Percentiles rank a stretch among this genome's conserved stretches.
Conservation (phyloP, 345 rosid genomes). For the Rhodamnia rubescens region DNA sequence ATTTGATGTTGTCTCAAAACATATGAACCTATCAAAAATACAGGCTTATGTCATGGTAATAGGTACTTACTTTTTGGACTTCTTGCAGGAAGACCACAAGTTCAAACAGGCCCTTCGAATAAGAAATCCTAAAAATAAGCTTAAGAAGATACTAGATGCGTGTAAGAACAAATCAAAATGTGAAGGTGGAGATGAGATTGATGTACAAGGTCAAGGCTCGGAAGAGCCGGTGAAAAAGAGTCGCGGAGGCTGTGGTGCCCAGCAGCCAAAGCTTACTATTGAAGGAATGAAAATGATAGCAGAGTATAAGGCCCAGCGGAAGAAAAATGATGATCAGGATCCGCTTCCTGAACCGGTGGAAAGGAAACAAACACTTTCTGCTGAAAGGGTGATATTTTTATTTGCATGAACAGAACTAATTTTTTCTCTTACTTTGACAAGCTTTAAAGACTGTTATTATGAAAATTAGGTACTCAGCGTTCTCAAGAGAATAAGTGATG, state of each 20-base stretch:
- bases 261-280: slow-evolving; percentile 77
- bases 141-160: slow-evolving; percentile 80
- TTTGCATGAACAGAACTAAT: not conserved
- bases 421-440: not conserved
- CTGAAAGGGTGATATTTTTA: slow-evolving; percentile 49
- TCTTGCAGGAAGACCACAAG: slow-evolving; percentile 72
- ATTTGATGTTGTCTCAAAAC: not conserved
- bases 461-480: slow-evolving; percentile 63
- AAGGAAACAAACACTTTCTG: slow-evolving; percentile 87
- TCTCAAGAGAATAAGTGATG: slow-evolving; percentile 89
- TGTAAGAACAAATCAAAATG: slow-evolving; percentile 82
- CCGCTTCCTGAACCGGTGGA: slow-evolving; percentile 95
- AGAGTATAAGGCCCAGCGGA: slow-evolving; percentile 59
- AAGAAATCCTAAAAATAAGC: slow-evolving; percentile 80
- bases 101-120: slow-evolving; percentile 88
- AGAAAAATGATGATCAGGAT: slow-evolving; percentile 68
- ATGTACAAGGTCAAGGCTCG: slow-evolving; percentile 45
- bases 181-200: slow-evolving; percentile 85
- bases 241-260: slow-evolving; percentile 89
- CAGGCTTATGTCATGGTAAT: not conserved
- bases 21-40: not conserved
- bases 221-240: slow-evolving; percentile 75
- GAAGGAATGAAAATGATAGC: slow-evolving; percentile 99
- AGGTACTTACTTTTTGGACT: not conserved
- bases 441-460: not conserved